Evolutionary conservation across 1,284 basidiomycete species (phyloP).

Genomic region (Sporisorium graminicola): DNA sequence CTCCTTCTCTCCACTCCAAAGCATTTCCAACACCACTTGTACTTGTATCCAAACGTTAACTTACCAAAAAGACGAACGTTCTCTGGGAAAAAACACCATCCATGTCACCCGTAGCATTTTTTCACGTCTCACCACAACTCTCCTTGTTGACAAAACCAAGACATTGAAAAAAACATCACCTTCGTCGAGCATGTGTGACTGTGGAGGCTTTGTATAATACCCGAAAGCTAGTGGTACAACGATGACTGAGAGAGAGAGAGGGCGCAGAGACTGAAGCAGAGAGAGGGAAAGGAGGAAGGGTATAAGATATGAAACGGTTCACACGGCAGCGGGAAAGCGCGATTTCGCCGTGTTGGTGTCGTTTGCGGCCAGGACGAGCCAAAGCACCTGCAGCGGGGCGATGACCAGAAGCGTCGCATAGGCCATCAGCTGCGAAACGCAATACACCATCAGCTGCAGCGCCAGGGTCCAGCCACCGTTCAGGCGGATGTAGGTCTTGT

Average conservation of each 20-base stretch:
- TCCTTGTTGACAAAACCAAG: not conserved
- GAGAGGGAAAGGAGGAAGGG: no score
- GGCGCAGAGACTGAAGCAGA: not conserved
- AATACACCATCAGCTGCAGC: conserved; percentile 14
- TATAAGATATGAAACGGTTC: not conserved
- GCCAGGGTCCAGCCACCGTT: conserved; percentile 10
- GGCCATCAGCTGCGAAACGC: not conserved
- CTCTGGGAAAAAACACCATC: not conserved
- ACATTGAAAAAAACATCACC: not conserved
- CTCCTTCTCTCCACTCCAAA: conserved; percentile 2
- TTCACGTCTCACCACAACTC: conserved; percentile 1
- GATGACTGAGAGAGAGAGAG: not conserved
- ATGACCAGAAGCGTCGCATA: conserved; percentile 11
- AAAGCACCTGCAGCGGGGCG: conserved; percentile 33
- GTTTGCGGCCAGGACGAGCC: not conserved
- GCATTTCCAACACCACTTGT: conserved; percentile 6
- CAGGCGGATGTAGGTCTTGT: conserved; percentile 11
- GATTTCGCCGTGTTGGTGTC: not conserved
- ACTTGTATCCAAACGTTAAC: conserved; percentile 7
- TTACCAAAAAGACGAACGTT: not conserved
- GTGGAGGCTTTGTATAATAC: not conserved
- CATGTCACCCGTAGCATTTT: conserved; percentile 2
- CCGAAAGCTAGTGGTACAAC: not conserved
- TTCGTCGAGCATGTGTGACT: not conserved
- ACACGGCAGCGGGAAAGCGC: not conserved